Base-by-base conservation (phyloP, 116 monocot genomes). In the Thalassia testudinum region DNA sequence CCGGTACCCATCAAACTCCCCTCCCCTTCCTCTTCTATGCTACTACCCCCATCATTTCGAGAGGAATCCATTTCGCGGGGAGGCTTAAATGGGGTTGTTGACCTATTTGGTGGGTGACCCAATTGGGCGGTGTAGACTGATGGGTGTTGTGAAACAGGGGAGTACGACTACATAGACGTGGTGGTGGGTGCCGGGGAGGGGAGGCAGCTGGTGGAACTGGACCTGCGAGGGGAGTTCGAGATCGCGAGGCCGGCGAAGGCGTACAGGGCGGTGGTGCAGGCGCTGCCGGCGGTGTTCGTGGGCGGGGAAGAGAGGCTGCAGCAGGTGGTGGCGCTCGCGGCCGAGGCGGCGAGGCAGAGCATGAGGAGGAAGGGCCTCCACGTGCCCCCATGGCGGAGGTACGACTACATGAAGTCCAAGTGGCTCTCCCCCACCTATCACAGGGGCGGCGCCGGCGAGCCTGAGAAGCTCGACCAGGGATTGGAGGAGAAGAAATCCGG, bases 201-300 rank as follows among this genome's bases (percentile, higher is more conserved):
- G 11, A 66, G 95, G 17, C 50, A 79, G 26, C 21, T 88, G 5
- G 50, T 97, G 8, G 88, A 88, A 49, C 58, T 89, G 20, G 95
- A 97, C 52, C 88, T 97, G 66, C 61, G 76, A 24, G 79, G 89
- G 22, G 89, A 85, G 77, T 97, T 97, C 57, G 89, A 97, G 66
- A 82, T 97, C 55, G 81, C 85, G 0, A 71, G 95, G 12, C 72
- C 95, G 37, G 88, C 95, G 15, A 97, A 89, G 62, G 30, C 45
- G 25, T 97, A 97, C 66, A 52, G 85, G 1, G 51, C 72, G 0
- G 61, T 72, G 20, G 82, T 97, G 12, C 85, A 88, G 47, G 64
- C 70, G n/a, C 68, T 97, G 50, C 95, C 95, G 52, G 27, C 65
- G 34, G 61, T 97, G 45, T 88, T 85, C 72, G 95, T 97, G 28